Evolutionary conservation across 192 early-diverging fungal species (phyloP).

Genomic region (Podila clonocystis): DNA sequence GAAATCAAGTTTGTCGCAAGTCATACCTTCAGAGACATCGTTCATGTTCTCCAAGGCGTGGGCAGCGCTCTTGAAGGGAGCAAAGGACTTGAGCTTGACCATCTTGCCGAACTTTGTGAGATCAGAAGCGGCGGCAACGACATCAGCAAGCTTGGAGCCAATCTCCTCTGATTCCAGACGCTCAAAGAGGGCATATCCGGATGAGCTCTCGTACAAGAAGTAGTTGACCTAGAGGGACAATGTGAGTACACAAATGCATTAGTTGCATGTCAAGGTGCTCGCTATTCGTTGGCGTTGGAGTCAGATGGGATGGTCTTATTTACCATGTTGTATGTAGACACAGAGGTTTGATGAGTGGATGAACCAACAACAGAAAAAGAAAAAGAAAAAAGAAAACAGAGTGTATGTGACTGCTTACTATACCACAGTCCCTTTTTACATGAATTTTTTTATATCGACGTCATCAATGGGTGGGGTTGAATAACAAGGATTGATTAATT

Average conservation of each 20-base stretch:
- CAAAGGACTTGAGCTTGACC: slow-evolving; percentile 94
- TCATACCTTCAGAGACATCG: slow-evolving; percentile 96
- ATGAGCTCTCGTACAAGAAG: slow-evolving; percentile 94
- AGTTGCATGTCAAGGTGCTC: too few species aligned
- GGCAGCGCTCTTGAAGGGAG: slow-evolving; percentile 95
- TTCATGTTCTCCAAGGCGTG: slow-evolving; percentile 99
- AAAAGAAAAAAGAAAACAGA: neutral
- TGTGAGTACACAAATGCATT: too few species aligned
- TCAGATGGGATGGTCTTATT: neutral
- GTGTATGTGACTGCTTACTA: neutral
- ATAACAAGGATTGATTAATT: too few species aligned
- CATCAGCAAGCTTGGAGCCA: slow-evolving; percentile 90
- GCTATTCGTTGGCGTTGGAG: too few species aligned
- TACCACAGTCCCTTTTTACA: neutral
- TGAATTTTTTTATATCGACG: neutral
- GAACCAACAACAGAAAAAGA: neutral
- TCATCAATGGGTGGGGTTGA: neutral
- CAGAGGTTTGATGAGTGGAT: neutral
- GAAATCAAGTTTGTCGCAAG: too few species aligned
- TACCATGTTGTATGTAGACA: neutral
- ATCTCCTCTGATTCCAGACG: slow-evolving; percentile 93
- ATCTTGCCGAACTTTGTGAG: slow-evolving; percentile 91
- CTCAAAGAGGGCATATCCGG: slow-evolving; percentile 98
- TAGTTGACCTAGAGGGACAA: slow-evolving; percentile 56
- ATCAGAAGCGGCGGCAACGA: slow-evolving; percentile 84